phyloP scores from a whole-genome alignment of 2,329 filamentous ascomycete genomes.

The Hypoxylon sp. region DNA sequence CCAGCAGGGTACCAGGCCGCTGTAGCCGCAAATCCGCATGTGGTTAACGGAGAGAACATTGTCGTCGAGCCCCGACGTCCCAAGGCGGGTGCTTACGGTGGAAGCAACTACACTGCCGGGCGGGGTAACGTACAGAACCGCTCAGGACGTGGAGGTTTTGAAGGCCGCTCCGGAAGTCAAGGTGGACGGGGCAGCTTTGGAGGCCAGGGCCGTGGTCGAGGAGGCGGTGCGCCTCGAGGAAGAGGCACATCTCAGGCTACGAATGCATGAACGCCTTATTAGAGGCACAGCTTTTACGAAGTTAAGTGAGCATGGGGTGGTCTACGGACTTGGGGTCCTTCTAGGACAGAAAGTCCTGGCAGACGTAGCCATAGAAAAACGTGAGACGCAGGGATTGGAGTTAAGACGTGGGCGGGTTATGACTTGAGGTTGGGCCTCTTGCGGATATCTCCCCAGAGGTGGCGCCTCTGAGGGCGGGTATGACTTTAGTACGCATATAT shows the following conservation, averaged over 20 bases:
- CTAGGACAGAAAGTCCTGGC: slow-evolving; percentile 12
- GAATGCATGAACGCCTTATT: slow-evolving; percentile 59
- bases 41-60: slow-evolving; percentile 84
- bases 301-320: slow-evolving; percentile 3
- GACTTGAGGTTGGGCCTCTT: slow-evolving; percentile 29
- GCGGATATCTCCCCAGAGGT: slow-evolving; percentile 25
- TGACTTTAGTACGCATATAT: slow-evolving; percentile 45
- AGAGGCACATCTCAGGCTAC: slow-evolving; percentile 70
- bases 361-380: slow-evolving; percentile 30
- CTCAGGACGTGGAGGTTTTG: slow-evolving; percentile 73
- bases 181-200: slow-evolving; percentile 76
- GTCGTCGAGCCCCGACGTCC: slow-evolving; percentile 89
- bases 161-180: slow-evolving; percentile 72
- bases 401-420: slow-evolving; percentile 41
- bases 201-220: slow-evolving; percentile 75
- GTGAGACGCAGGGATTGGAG: slow-evolving; percentile 39
- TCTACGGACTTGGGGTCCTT: slow-evolving; percentile 20
- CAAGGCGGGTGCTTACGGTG: slow-evolving; percentile 77
- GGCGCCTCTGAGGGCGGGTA: slow-evolving; percentile 35
- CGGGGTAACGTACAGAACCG: slow-evolving; percentile 72
- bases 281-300: slow-evolving; percentile 11
- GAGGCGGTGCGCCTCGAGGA: slow-evolving; percentile 67
- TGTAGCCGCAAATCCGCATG: slow-evolving; percentile 85
- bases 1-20: slow-evolving; percentile 86
- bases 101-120: slow-evolving; percentile 73